Conservation (phyloP, 139 green algal species). For the Chlorella ohadii region DNA sequence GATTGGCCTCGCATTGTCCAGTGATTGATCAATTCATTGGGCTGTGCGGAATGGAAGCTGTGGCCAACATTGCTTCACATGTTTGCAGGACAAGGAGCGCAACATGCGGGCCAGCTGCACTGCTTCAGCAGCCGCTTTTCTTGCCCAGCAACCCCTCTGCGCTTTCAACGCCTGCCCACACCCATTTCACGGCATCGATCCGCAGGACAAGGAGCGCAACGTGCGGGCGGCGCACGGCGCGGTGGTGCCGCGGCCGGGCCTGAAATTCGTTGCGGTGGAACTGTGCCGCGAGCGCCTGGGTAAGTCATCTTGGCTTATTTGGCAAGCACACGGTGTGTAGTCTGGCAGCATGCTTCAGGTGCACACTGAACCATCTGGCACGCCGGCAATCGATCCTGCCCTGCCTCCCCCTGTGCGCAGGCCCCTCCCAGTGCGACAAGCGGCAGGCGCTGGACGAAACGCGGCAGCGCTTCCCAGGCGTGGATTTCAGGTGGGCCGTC, state of each 20-base stretch:
- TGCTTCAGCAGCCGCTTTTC: too few relatives aligned
- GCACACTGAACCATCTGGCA: too few relatives aligned
- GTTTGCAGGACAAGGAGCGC: slow-evolving; percentile 4
- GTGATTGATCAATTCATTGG: too few relatives aligned
- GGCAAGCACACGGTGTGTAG: too few relatives aligned
- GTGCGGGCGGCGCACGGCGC: slow-evolving; percentile 32
- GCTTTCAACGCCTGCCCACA: too few relatives aligned
- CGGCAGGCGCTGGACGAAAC: slow-evolving; percentile 35
- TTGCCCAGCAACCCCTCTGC: too few relatives aligned
- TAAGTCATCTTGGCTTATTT: neutral
- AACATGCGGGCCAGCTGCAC: slow-evolving; percentile 22
- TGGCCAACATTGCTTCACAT: too few relatives aligned
- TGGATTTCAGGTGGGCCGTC: slow-evolving; percentile 51
- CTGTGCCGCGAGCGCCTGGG: slow-evolving; percentile 56
- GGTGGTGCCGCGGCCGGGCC: slow-evolving; percentile 2
- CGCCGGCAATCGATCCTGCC: too few relatives aligned
- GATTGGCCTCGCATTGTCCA: too few relatives aligned
- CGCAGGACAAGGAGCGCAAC: slow-evolving; percentile 10
- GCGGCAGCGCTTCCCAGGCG: slow-evolving; percentile 47
- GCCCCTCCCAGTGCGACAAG: slow-evolving; percentile 51
- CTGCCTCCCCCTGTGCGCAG: neutral
- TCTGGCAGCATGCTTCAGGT: neutral
- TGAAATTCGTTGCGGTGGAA: slow-evolving; percentile 50
- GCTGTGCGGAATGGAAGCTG: too few relatives aligned
- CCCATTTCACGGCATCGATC: too few relatives aligned